A percentile compares a stretch with the other conserved stretches of the same genome.
phyloP scores from a whole-genome alignment of 495 filamentous ascomycete species.

The Entonaema liquescens region DNA sequence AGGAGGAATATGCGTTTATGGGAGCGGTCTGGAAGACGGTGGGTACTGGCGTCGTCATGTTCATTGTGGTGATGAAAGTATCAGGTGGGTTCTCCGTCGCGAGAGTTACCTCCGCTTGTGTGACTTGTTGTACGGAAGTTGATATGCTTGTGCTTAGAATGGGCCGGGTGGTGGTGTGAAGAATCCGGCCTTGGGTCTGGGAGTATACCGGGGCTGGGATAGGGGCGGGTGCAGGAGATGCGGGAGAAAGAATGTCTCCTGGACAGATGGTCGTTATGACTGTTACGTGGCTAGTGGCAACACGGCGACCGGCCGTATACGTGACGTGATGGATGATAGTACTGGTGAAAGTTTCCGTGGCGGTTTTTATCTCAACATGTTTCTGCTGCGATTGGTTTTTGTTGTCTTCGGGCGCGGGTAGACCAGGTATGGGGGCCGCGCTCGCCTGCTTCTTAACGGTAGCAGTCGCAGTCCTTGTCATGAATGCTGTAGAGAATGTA shows the following conservation, averaged over 20 bases:
- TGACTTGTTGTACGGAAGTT: not conserved
- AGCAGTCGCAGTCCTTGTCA: slow-evolving; percentile 6
- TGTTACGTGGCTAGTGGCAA: slow-evolving; percentile 21
- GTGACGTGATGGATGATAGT: slow-evolving; percentile 30
- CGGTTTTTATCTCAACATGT: slow-evolving; percentile 2
- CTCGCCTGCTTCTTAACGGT: slow-evolving; percentile 15
- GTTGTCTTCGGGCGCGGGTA: not conserved
- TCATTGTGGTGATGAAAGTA: not conserved
- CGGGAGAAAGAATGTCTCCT: slow-evolving; percentile 5
- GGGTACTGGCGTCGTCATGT: not conserved
- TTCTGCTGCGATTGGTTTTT: not conserved
- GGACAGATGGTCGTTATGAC: slow-evolving; percentile 38
- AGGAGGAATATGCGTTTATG: slow-evolving; percentile 7
- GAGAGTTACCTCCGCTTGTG: slow-evolving; percentile 2
- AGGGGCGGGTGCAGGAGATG: not conserved
- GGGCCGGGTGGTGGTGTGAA: not conserved
- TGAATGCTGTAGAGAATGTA: not conserved
- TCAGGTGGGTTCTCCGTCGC: not conserved
- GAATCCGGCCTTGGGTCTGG: not conserved
- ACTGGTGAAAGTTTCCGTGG: slow-evolving; percentile 27
- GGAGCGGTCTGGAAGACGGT: not conserved
- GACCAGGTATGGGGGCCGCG: not conserved
- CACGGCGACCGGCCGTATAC: slow-evolving; percentile 18
- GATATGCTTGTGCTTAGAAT: not conserved
- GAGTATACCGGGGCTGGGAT: not conserved